Percentiles rank a stretch among this genome's conserved stretches.
phyloP scores from a whole-genome alignment of 2,329 filamentous ascomycete species.

The Emergomyces orientalis region DNA sequence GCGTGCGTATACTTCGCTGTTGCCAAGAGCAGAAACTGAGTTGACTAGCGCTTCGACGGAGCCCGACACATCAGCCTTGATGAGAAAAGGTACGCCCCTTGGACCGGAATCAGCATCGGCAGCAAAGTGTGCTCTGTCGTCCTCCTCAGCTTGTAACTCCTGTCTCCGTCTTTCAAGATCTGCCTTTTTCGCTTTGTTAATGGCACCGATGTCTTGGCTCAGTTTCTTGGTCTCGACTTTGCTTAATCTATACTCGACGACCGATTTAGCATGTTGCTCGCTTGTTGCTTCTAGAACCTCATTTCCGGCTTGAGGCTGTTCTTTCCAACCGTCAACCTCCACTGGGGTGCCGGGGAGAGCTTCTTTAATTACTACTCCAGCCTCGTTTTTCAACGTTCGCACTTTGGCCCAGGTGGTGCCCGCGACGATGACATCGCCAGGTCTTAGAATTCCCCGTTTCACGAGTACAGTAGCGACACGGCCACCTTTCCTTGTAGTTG shows the following conservation, averaged over 20 bases:
- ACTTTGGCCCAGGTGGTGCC: constrained; percentile 82
- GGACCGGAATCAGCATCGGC: constrained; percentile 39
- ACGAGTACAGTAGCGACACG: constrained; percentile 84
- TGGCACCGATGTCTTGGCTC: constrained; percentile 62
- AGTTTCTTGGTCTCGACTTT: constrained; percentile 58
- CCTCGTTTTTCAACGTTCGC: constrained; percentile 76
- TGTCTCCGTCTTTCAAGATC: constrained; percentile 44
- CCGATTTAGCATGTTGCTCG: constrained; percentile 68
- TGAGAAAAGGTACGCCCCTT: constrained; percentile 63
- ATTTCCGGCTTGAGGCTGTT: constrained; percentile 76
- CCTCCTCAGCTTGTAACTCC: constrained; percentile 25
- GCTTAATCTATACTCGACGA: constrained; percentile 66
- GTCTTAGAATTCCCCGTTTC: constrained; percentile 71
- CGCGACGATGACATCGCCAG: constrained; percentile 76
- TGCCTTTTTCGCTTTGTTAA: constrained; percentile 59
- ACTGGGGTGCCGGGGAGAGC: constrained; percentile 82
- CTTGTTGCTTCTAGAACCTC: constrained; percentile 73
- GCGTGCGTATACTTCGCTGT: constrained; percentile 68
- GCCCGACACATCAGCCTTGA: constrained; percentile 89
- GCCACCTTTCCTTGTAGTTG: constrained; percentile 73
- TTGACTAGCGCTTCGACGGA: constrained; percentile 85
- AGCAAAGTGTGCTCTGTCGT: constrained; percentile 30
- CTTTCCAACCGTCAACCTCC: constrained; percentile 90
- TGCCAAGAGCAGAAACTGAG: constrained; percentile 68
- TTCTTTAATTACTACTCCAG: constrained; percentile 59